Evolutionary conservation across 139 green algal genomes (phyloP).

Genomic region (Raphidocelis subcapitata): DNA sequence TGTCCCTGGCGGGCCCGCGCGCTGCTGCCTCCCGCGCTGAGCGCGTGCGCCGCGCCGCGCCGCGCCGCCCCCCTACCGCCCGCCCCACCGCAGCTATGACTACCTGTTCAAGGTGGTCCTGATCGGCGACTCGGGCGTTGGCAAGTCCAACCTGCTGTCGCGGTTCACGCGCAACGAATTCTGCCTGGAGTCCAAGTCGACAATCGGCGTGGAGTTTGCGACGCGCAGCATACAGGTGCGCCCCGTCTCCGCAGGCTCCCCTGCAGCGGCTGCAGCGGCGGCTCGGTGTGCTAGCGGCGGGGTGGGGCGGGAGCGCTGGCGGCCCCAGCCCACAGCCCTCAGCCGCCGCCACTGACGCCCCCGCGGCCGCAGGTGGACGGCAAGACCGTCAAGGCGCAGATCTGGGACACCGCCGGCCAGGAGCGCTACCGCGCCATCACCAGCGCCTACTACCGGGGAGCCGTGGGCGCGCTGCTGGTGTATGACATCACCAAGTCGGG

Average conservation of each 20-base stretch:
- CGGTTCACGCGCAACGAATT: constrained; percentile 99
- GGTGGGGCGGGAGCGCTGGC: too few relatives aligned
- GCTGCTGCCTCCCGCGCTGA: background rate
- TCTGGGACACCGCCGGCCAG: constrained; percentile 99
- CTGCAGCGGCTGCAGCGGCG: background rate
- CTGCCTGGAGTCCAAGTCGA: constrained; percentile 97
- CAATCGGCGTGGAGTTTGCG: constrained; percentile 99
- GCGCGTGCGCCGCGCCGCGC: too few relatives aligned
- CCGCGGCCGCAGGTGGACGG: constrained; percentile 81
- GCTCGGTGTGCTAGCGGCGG: background rate
- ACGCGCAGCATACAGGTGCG: constrained; percentile 96
- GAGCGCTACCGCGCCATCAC: constrained; percentile 99
- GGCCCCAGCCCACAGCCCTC: too few relatives aligned
- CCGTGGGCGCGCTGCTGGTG: constrained; percentile 96
- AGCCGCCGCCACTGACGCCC: too few relatives aligned
- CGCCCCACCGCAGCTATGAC: constrained; percentile 96
- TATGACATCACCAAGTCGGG: constrained; percentile 99
- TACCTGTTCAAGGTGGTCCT: constrained; percentile 99
- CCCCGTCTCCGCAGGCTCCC: background rate
- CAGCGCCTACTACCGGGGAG: constrained; percentile 98
- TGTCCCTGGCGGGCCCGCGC: background rate
- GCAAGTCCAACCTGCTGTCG: constrained; percentile 98
- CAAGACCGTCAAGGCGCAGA: constrained; percentile 99
- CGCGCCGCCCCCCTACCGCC: too few relatives aligned
- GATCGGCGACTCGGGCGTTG: constrained; percentile 98